Conservation (phyloP, 306 rosid genomes). For the Hippophae rhamnoides region DNA sequence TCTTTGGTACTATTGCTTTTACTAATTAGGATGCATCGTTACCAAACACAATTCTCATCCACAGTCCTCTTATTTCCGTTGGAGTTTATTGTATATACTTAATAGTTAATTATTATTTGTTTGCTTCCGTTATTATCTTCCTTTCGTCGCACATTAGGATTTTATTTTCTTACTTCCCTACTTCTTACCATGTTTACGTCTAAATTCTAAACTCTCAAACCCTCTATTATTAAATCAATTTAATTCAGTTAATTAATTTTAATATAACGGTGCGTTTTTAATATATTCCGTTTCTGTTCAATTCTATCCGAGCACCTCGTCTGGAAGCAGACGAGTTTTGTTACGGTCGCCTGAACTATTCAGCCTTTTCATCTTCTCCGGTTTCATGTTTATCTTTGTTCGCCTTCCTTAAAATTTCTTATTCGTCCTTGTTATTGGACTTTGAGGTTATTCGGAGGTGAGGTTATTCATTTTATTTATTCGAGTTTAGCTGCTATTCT, state of each 20-base stretch:
- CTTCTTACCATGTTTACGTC: too few relatives aligned
- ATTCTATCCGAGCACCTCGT: conserved; percentile 13
- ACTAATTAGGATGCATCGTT: too few relatives aligned
- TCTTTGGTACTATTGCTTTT: too few relatives aligned
- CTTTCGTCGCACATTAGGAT: too few relatives aligned
- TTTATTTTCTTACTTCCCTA: too few relatives aligned
- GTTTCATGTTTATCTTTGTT: neutral
- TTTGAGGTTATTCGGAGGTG: conserved; percentile 21
- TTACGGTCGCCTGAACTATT: conserved; percentile 31
- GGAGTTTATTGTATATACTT: too few relatives aligned
- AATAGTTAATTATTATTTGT: too few relatives aligned
- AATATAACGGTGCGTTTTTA: neutral
- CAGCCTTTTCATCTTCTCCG: neutral
- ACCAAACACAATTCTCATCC: too few relatives aligned
- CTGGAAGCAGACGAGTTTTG: conserved; percentile 15
- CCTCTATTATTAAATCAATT: neutral
- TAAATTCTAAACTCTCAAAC: too few relatives aligned
- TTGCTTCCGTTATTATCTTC: too few relatives aligned
- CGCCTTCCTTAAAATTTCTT: neutral
- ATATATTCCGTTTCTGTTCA: conserved; percentile 1
- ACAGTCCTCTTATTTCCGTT: too few relatives aligned
- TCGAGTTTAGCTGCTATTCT: neutral
- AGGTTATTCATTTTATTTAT: neutral
- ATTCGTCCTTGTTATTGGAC: conserved; percentile 4
- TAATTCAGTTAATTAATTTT: neutral